Percentiles rank a stretch among this genome's conserved stretches.
phyloP scores from a whole-genome alignment of 495 filamentous ascomycete genomes.

The Aspergillus sclerotioniger region DNA sequence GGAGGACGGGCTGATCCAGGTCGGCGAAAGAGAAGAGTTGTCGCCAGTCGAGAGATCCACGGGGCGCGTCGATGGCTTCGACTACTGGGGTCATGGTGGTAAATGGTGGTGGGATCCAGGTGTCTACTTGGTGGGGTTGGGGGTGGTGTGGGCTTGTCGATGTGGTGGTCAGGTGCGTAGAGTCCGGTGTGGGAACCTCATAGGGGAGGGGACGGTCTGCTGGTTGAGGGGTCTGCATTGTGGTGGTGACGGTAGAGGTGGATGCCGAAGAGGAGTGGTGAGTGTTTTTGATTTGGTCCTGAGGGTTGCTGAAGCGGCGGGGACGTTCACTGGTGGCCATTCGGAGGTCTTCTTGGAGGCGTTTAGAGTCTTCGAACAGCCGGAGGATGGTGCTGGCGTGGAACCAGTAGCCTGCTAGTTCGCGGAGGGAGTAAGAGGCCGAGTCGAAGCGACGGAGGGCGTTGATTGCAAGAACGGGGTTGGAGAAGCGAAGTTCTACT shows the following conservation, averaged over 20 bases:
- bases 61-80: constrained; percentile 34
- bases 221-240: constrained; percentile 21
- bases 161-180: constrained; percentile 23
- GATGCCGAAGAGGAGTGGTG: neutral
- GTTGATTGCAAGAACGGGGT: constrained; percentile 49
- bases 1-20: constrained; percentile 38
- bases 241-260: neutral
- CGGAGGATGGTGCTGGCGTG: constrained; percentile 47
- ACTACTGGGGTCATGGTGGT: constrained; percentile 25
- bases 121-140: constrained; percentile 32
- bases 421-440: constrained; percentile 43
- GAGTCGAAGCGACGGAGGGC: constrained; percentile 49
- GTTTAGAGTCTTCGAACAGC: constrained; percentile 47
- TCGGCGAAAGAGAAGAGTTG: constrained; percentile 47
- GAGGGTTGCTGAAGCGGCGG: constrained; percentile 29
- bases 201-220: constrained; percentile 28
- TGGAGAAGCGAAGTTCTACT: constrained; percentile 50
- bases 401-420: constrained; percentile 45
- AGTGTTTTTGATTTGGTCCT: constrained; percentile 11
- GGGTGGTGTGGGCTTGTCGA: constrained; percentile 26
- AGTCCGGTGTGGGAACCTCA: constrained; percentile 39
- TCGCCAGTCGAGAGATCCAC: constrained; percentile 46
- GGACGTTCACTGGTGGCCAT: constrained; percentile 38
- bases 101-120: constrained; percentile 32
- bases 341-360: constrained; percentile 44